These are phyloP conservation scores for Oxytropis ochrocephala DNA, from an alignment of 306 rosid genomes.

Conservation along the genomic window DNA sequence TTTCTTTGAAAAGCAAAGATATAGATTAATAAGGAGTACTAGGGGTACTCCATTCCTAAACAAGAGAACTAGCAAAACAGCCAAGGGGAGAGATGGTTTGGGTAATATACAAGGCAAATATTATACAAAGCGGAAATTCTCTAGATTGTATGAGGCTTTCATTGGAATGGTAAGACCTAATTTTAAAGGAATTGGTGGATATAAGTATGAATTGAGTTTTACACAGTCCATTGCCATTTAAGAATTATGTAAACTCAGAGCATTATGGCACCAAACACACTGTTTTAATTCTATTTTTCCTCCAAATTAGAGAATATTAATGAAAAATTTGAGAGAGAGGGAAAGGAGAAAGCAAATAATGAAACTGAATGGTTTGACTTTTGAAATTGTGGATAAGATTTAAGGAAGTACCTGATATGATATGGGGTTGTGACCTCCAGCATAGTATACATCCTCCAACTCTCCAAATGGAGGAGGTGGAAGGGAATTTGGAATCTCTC, in stretches of 20 bases:
- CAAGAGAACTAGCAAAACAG: too few species aligned
- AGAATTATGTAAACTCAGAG: not conserved
- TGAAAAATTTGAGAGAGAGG: not conserved
- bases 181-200: not conserved
- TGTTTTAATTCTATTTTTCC: not conserved
- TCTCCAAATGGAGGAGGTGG: constrained; percentile 86
- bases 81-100: not conserved
- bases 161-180: constrained; percentile 6
- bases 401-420: constrained; percentile 43
- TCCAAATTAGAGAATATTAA: not conserved
- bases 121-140: not conserved
- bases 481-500: constrained; percentile 66
- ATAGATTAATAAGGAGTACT: too few species aligned
- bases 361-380: not conserved
- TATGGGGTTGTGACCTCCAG: constrained; percentile 75
- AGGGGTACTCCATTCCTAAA: too few species aligned
- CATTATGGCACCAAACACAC: not conserved
- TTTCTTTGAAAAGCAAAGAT: too few species aligned
- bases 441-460: constrained; percentile 65
- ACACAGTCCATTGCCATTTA: not conserved
- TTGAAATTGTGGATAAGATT: not conserved
- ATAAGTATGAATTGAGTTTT: constrained; percentile 9
- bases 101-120: not conserved
- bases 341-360: constrained; percentile 1
- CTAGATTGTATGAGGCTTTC: not conserved